Evolutionary conservation across 768 basidiomycete species (phyloP), one percentile per base, ranked within the genome.

Genomic region (Panellus pusillus): DNA sequence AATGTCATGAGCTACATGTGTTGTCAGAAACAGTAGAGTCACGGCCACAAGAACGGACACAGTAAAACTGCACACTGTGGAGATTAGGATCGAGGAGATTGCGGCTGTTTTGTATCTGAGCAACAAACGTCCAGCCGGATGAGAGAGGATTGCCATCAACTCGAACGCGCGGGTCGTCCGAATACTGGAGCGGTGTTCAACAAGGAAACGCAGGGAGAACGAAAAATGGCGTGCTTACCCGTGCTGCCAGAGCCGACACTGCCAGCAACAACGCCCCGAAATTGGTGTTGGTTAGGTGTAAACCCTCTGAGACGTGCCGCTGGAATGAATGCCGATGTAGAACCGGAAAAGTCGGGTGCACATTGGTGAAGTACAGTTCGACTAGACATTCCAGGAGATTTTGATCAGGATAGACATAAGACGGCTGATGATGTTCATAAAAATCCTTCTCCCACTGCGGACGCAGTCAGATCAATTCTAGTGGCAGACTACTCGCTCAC

Each of bases 51-150:
- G 24, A 24, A 68, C 69, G 40, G 56, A 76, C 75, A 65, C 72
- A 68, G 61, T 75, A 76, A 9, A 71, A 70, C 62, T 86, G 84
- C 38, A 87, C 67, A 54, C 46, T 64, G 58, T 29, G 70, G 65
- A 55, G 51, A 9, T 24, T 50, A 6, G 51, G 56, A n/a, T 83
- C 70, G 42, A 83, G 66, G 0, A 71, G 74, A 65, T 74, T 75
- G 29, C 79, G 75, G 41, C 46, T 31, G 9, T 81, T 74, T 44
- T 80, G 71, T 9, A 84, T 72, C 38, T 77, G 74, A 27, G 71
- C 65, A 52, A 81, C 74, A 66, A 76, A 83, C 52, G 70, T 71
- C 79, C 78, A 80, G 2, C 79, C 79, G 12, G 75, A 67, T 7
- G 77, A 76, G 51, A 75, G 17, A 0, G 49, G 40, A 38, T 56